Evolutionary conservation across 176 grass and related monocot species (phyloP).

Genomic region (Phoenix roebelenii): DNA sequence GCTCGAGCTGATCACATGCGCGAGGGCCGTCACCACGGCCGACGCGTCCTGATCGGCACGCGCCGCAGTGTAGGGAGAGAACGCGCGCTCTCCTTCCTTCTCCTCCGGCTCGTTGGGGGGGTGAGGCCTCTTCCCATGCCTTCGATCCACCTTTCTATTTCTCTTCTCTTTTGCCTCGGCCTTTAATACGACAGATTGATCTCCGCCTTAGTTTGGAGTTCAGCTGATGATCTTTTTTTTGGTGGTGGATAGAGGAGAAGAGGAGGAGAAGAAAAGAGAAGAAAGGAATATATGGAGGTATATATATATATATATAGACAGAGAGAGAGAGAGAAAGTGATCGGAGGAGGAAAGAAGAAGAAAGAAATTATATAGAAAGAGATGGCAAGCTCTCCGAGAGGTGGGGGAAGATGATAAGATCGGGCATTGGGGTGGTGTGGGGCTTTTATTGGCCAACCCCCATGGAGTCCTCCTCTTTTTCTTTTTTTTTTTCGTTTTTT

Average conservation of each 20-base stretch:
- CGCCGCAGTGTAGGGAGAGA: conserved; percentile 32
- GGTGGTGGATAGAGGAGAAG: too few species aligned
- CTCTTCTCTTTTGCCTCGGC: not conserved
- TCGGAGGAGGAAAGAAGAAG: not conserved
- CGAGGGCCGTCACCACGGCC: conserved; percentile 79
- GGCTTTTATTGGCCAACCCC: too few species aligned
- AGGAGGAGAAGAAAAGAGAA: not conserved
- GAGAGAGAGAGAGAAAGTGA: not conserved
- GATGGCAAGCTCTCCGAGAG: too few species aligned
- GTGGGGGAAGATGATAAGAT: conserved; percentile 11
- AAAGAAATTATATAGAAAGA: too few species aligned
- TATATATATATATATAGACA: not conserved
- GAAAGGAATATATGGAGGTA: not conserved
- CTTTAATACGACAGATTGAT: not conserved
- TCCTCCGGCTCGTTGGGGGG: conserved; percentile 35
- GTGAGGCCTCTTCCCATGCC: conserved; percentile 85
- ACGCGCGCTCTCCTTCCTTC: conserved; percentile 8
- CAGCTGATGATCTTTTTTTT: not conserved
- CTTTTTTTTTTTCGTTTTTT: too few species aligned
- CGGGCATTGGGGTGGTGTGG: not conserved
- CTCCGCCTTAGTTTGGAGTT: not conserved
- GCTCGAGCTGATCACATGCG: conserved; percentile 34
- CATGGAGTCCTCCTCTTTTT: too few species aligned
- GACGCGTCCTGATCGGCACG: conserved; percentile 46
- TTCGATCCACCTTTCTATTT: conserved; percentile 57